These are phyloP conservation scores for Microcyclosporella mali DNA, from an alignment of 2,329 filamentous ascomycete genomes.

Conservation along the genomic window DNA sequence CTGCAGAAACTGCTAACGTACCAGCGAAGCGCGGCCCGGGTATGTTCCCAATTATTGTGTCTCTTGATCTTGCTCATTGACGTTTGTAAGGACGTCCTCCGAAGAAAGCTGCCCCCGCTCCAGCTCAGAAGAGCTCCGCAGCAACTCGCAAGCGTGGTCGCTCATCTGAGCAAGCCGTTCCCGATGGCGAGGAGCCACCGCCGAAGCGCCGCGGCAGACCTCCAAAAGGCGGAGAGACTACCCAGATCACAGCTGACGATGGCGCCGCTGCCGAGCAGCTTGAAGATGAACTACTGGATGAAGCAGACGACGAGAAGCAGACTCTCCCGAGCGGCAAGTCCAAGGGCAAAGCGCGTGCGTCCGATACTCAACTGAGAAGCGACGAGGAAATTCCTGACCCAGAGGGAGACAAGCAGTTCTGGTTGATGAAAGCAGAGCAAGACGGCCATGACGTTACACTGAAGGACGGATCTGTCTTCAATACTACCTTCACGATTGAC, in stretches of 20 bases:
- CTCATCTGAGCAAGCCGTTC: constrained; percentile 11
- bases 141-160: constrained; percentile 11
- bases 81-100: constrained; percentile 3
- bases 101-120: constrained; percentile 5
- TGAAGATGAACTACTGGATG: constrained; percentile 25
- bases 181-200: constrained; percentile 14
- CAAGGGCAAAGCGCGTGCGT: constrained; percentile 15
- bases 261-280: constrained; percentile 26
- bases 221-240: constrained; percentile 27
- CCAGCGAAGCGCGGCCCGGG: constrained; percentile 28
- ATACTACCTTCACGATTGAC: constrained; percentile 92
- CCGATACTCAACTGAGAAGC: constrained; percentile 6
- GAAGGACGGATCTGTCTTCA: constrained; percentile 70
- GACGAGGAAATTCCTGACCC: constrained; percentile 5
- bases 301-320: constrained; percentile 11
- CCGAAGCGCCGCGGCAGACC: constrained; percentile 27
- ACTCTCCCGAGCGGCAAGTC: constrained; percentile 10
- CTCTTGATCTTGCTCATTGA: too few species aligned
- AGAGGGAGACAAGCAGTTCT: constrained; percentile 31
- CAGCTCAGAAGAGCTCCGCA: background rate
- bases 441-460: constrained; percentile 66
- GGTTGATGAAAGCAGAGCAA: constrained; percentile 59
- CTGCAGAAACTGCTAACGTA: constrained; percentile 15
- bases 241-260: constrained; percentile 25
- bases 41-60: too few species aligned